Evolutionary conservation across 768 basidiomycete genomes (phyloP).

Genomic region (Floccularia luteovirens): DNA sequence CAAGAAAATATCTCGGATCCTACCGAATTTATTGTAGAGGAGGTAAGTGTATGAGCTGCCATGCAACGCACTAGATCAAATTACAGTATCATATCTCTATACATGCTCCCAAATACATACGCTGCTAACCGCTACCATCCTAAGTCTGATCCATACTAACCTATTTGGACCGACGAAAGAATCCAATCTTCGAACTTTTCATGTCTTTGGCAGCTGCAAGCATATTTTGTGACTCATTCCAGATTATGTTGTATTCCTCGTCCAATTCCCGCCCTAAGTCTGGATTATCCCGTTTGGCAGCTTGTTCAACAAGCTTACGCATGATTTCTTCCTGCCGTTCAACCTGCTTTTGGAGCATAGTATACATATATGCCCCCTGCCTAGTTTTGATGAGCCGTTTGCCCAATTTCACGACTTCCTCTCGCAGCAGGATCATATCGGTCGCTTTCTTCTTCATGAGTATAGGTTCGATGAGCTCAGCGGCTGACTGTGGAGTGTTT

Average conservation of each 20-base stretch:
- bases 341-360: constrained; percentile 15
- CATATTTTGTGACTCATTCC: constrained; percentile 11
- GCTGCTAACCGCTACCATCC: no score
- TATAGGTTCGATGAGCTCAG: constrained; percentile 15
- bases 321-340: constrained; percentile 15
- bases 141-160: no score
- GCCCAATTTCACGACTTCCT: constrained; percentile 22
- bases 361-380: constrained; percentile 19
- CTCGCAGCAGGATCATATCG: constrained; percentile 17
- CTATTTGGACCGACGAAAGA: no score
- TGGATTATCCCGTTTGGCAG: constrained; percentile 6
- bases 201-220: no score
- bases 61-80: no score
- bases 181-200: no score
- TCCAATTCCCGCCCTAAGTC: no score
- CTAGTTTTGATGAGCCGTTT: constrained; percentile 18
- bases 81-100: no score
- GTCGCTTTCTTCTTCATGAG: constrained; percentile 3
- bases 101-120: no score
- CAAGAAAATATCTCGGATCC: no score
- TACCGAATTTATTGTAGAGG: no score
- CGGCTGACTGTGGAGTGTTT: constrained; percentile 13
- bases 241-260: constrained; percentile 7
- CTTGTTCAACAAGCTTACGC: constrained; percentile 8
- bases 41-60: no score